These are phyloP conservation scores for Colletotrichum destructivum DNA, from an alignment of 2,329 filamentous ascomycete genomes.

Conservation along the genomic window DNA sequence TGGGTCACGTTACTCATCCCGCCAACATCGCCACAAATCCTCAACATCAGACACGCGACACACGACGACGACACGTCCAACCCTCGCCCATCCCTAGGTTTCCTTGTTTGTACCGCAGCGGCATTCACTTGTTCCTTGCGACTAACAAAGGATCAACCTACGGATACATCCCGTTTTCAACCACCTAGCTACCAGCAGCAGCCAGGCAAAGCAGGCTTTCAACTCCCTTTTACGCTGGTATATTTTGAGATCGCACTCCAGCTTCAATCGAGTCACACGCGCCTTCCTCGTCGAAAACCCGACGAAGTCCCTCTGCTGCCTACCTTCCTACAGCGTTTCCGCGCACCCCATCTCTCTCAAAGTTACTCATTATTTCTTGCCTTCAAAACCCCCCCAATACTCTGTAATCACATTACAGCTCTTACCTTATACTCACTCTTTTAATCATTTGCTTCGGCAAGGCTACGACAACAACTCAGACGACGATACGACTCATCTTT, in stretches of 20 bases:
- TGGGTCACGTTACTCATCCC: conserved; percentile 40
- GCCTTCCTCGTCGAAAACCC: conserved; percentile 7
- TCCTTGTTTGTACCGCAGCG: conserved; percentile 54
- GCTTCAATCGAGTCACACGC: conserved; percentile 12
- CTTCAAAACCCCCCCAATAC: conserved; percentile 28
- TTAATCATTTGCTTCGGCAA: conserved; percentile 30
- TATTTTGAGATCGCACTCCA: conserved; percentile 19
- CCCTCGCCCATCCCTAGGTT: conserved; percentile 44
- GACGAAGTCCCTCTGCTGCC: conserved; percentile 19
- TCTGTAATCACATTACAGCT: conserved; percentile 26
- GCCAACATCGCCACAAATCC: conserved; percentile 27
- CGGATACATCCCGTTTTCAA: conserved; percentile 29
- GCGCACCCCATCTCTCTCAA: conserved; percentile 23
- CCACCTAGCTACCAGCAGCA: conserved; percentile 24
- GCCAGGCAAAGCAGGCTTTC: conserved; percentile 35
- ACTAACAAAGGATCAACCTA: conserved; percentile 44
- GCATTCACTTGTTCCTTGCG: conserved; percentile 69
- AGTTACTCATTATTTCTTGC: conserved; percentile 28
- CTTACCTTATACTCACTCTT: conserved; percentile 38
- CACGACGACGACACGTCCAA: conserved; percentile 17
- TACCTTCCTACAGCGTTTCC: conserved; percentile 18
- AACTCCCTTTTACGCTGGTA: conserved; percentile 28
- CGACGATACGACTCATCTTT: conserved; percentile 39
- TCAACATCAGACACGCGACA: conserved; percentile 28
- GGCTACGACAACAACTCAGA: conserved; percentile 22